phyloP scores from a whole-genome alignment of 805 yeast genomes.

The Metschnikowia continentalis region DNA sequence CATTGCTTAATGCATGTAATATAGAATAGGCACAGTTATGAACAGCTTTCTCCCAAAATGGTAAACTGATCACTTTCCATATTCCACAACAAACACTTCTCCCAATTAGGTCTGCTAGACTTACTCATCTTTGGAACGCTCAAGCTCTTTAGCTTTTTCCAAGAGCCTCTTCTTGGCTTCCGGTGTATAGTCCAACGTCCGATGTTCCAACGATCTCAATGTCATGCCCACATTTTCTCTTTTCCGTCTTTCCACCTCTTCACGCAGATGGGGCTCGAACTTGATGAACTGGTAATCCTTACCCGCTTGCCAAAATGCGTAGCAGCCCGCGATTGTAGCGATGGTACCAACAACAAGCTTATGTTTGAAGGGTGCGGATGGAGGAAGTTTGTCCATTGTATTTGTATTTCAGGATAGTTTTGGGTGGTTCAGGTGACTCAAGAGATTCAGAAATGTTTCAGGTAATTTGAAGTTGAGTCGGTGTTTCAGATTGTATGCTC shows the following conservation, averaged over 20 bases:
- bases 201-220: constrained; percentile 29
- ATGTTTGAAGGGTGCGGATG: constrained; percentile 33
- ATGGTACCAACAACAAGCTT: constrained; percentile 34
- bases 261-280: constrained; percentile 35
- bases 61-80: background rate
- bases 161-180: constrained; percentile 37
- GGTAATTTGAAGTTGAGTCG: too few species aligned
- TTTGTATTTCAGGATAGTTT: background rate
- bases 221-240: constrained; percentile 28
- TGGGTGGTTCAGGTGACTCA: too few species aligned
- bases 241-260: constrained; percentile 36
- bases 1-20: background rate
- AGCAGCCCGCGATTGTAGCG: constrained; percentile 32
- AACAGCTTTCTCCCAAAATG: background rate
- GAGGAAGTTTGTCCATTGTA: constrained; percentile 21
- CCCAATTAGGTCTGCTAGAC: background rate
- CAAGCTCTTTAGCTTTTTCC: constrained; percentile 8
- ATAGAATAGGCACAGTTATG: background rate
- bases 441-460: too few species aligned
- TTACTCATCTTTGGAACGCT: background rate
- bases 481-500: too few species aligned
- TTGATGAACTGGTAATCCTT: constrained; percentile 38
- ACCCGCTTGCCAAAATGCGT: constrained; percentile 31
- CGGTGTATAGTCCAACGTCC: constrained; percentile 40
- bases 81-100: background rate